Evolutionary conservation across 495 filamentous ascomycete genomes (phyloP), one percentile per base, ranked within the genome.

Genomic region (Xylaria acuta): DNA sequence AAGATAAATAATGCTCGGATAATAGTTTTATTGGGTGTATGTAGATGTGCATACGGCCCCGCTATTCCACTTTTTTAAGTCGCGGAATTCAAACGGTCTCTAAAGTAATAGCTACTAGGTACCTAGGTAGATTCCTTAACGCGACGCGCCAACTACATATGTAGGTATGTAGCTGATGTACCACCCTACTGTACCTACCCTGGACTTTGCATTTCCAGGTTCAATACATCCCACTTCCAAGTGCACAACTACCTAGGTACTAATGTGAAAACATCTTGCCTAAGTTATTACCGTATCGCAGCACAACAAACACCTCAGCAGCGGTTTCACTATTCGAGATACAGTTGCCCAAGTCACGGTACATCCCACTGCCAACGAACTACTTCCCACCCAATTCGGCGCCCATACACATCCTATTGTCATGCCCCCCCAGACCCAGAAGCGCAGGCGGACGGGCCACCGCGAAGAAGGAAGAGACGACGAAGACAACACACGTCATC

Each of bases 381-480:
- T 25, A 9, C 18, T n/a, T 51, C n/a, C n/a, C 47, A n/a, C 22
- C 47, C n/a, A 11, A 22, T 22, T 51, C 11, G n/a, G 7, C 20
- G 45, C 20, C 18, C 8, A 51, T 36, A 64, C 32, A 64, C 32
- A 27, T 34, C 14, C 5, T 16, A 59, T 59, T 56, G 16, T 51
- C 34, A 80, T 80, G 78, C 74, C 78, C 32, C 74, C 77, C n/a
- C 64, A 69, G 25, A 58, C 68, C 8, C 77, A 77, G 65, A 74
- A 74, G 72, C 77, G 78, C 12, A 73, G 72, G 30, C 74, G 70
- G 49, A 73, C 74, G 22, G 75, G 45, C 34, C 60, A 72, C 62
- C 62, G 69, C n/a, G 74, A 73, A 14, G 72, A 74, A 32, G 75
- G 72, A 60, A 54, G 59, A 12, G 70, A 75, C 14, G 67, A 72